Base-by-base conservation (phyloP, 202 grass and related monocot species). In the Alloteropsis angusta region DNA sequence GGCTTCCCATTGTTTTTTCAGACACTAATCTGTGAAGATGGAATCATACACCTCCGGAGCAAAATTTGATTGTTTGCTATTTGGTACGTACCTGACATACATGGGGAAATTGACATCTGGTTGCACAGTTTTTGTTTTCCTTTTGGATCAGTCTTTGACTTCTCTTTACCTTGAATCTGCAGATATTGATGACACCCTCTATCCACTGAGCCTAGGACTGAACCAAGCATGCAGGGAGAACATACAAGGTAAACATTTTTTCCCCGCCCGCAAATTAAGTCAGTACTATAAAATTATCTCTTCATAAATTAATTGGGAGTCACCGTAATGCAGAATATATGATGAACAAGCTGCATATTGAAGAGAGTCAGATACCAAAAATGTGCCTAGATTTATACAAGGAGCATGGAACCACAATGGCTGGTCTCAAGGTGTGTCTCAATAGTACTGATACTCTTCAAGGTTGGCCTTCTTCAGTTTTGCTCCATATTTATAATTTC, bases 111-210 rank as follows among this genome's bases (percentile, higher is more conserved):
- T 22, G 23, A 2, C 10, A 14, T 17, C 6, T 23, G 15, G 16
- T 9, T 58, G 11, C 19, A 8, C 17, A 25, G 21, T 0, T 44
- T 75, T 32, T 32, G 55, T 17, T 26, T 28, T 28, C 11, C 22
- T 14, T 28, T 58, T 26, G 23, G 25, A 58, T 58, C 14, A 28
- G 26, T 14, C 55, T 15, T 58, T 10, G 14, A 58, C 55, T 23
- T 26, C 11, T 28, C 23, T 58, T 6, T 58, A 23, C 1, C 11
- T 2, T 71, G 44, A 38, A 37, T 81, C 9, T 63, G 58, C 86
- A 98, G 96, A 99, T 23, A 87, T 99, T 90, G 96, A 99, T 67
- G 96, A 99, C 49, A 99, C 96, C 5, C 76, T 99, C 13, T 99
- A 99, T 80, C 90, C 96, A 53, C 74, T 91, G 82, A 93, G 84